Conservation (phyloP, 2,329 filamentous ascomycete species). For the Macrophomina pseudophaseolina region DNA sequence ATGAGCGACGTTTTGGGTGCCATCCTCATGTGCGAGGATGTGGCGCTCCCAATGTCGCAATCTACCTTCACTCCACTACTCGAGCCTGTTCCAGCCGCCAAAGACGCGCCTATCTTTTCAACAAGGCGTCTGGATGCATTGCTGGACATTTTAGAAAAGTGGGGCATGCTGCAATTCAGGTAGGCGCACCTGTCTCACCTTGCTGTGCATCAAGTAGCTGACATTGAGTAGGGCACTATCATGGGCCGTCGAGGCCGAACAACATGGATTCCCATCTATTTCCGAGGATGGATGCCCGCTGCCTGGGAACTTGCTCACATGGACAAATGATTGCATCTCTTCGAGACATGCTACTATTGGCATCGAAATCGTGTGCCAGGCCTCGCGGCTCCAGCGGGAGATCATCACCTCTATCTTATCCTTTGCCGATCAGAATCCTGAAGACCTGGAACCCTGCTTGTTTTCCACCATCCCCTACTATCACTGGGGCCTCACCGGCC, state of each 20-base stretch:
- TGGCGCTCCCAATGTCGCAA: conserved; percentile 1
- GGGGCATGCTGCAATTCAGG: conserved; percentile 21
- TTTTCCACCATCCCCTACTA: conserved; percentile 18
- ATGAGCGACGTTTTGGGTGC: conserved; percentile 18
- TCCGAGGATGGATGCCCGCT: not conserved
- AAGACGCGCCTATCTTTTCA: not conserved
- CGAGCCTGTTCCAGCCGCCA: not conserved
- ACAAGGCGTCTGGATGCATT: not conserved
- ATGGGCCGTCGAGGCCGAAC: conserved; percentile 19
- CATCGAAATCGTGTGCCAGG: conserved; percentile 25
- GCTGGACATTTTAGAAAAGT: conserved; percentile 21
- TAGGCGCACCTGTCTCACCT: not conserved
- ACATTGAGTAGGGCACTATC: not conserved
- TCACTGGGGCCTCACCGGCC: conserved; percentile 23
- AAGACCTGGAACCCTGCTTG: conserved; percentile 6
- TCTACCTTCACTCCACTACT: not conserved
- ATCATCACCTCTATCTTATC: conserved; percentile 22
- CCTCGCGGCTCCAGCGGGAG: conserved; percentile 20
- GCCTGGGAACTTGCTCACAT: not conserved
- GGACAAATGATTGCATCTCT: not conserved
- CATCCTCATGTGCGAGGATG: conserved; percentile 15
- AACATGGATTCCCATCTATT: not conserved
- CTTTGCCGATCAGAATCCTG: not conserved
- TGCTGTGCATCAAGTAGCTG: not conserved
- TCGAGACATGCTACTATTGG: conserved; percentile 13